Evolutionary conservation across 1,284 basidiomycete genomes (phyloP).

Genomic region (Tranzscheliella williamsii): DNA sequence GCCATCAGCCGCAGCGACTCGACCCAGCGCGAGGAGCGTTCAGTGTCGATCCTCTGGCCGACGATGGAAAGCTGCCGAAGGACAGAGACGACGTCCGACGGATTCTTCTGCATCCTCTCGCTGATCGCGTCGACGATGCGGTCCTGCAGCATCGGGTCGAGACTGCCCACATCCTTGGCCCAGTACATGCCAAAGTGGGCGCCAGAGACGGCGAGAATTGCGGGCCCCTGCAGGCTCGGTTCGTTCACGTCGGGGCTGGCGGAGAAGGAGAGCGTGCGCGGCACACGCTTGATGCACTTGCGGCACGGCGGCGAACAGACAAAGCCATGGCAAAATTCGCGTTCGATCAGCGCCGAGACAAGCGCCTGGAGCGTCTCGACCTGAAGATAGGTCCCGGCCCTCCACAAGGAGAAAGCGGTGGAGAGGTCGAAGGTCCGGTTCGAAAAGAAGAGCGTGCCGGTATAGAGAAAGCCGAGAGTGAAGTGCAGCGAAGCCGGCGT

Average conservation of each 20-base stretch:
- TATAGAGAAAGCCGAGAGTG: conserved; percentile 89
- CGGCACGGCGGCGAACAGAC: conserved; percentile 50
- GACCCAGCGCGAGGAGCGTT: conserved; percentile 45
- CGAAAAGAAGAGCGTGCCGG: conserved; percentile 88
- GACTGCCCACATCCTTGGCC: conserved; percentile 50
- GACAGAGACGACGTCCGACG: conserved; percentile 16
- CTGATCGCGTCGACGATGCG: conserved; percentile 34
- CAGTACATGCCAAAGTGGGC: conserved; percentile 50
- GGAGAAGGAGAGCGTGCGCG: conserved; percentile 46
- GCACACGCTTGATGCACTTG: conserved; percentile 49
- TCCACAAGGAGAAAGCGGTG: conserved; percentile 86
- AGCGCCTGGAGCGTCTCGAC: conserved; percentile 63
- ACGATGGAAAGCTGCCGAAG: conserved; percentile 46
- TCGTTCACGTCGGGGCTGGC: conserved; percentile 45
- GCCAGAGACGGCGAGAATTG: conserved; percentile 37
- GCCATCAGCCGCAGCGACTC: conserved; percentile 49
- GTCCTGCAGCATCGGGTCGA: conserved; percentile 38
- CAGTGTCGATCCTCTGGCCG: conserved; percentile 39
- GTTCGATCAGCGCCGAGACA: conserved; percentile 38
- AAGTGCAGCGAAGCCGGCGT: conserved; percentile 93
- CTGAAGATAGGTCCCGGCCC: conserved; percentile 78
- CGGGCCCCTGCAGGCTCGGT: conserved; percentile 15
- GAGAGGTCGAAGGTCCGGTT: conserved; percentile 88
- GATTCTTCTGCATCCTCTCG: conserved; percentile 11
- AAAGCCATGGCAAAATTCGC: conserved; percentile 55